Evolutionary conservation across 169 alveolate genomes (phyloP), one percentile per base, ranked within the genome.

Genomic region (Blepharisma undulans): DNA sequence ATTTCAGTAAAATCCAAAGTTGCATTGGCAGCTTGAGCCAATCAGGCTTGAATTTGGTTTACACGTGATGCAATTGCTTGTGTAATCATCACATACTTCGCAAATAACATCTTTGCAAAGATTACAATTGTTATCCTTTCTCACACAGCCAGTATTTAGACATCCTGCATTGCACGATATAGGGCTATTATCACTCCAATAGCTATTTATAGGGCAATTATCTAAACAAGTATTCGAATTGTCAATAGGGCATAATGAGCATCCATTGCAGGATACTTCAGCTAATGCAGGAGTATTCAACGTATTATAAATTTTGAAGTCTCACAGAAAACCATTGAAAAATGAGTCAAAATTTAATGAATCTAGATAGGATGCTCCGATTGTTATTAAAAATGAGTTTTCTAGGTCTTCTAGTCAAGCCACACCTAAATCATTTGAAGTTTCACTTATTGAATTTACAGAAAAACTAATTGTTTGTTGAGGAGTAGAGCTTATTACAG

Each of bases 301-400:
- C 5, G 25, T 19, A 29, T 82, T 82, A 48, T 32, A 18, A 34
- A 82, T 30, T 48, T 34, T 82, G 2, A 82, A 59, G 77, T 72
- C 48, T 72, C 89, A 82, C 6, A 82, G n/a, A 48, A 22, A 82
- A 18, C 89, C 89, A n/a, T 30, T 82, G 76, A n/a, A 82, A 77
- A n/a, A 59, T 18, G 22, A 19, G 27, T 5, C 8, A n/a, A 33
- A 33, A n/a, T 21, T 4, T 21, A 5, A 4, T 36, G 77, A 30
- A 59, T 72, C 79, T 4, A 72, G 2, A 29, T 82, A 10, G 22
- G 18, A n/a, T 19, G 89, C 89, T 36, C 89, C 89, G 33, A 34
- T 21, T 22, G 89, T 82, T 21, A n/a, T n/a, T 19, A 19, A 36
- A 82, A 82, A 59, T 19, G 30, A 18, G 72, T 10, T 33, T 19